Evolutionary conservation across 2,329 filamentous ascomycete genomes (phyloP).

Genomic region (Colletotrichum melonis): DNA sequence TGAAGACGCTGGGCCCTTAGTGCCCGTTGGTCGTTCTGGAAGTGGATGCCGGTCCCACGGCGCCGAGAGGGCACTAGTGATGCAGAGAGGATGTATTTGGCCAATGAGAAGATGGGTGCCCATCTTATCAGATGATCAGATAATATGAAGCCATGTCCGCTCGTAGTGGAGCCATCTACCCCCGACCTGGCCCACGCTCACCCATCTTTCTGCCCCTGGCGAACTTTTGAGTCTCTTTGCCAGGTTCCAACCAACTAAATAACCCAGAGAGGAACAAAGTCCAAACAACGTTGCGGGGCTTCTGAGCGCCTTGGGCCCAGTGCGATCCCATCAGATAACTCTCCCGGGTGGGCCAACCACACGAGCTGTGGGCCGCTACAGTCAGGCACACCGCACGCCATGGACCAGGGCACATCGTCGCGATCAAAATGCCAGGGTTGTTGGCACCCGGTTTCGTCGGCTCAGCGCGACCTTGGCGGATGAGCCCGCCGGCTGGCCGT

Average conservation of each 20-base stretch:
- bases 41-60: constrained; percentile 5
- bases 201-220: too few species aligned
- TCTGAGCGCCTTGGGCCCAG: background rate
- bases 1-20: background rate
- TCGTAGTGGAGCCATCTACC: constrained; percentile 13
- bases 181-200: too few species aligned
- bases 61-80: constrained; percentile 29
- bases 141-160: constrained; percentile 34
- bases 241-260: background rate
- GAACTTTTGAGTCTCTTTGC: background rate
- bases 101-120: constrained; percentile 22
- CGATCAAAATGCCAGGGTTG: constrained; percentile 16
- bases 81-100: constrained; percentile 7
- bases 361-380: constrained; percentile 4
- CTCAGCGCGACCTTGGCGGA: constrained; percentile 24
- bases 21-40: background rate
- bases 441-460: constrained; percentile 28
- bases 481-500: background rate
- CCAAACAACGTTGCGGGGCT: background rate
- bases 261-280: background rate
- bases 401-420: constrained; percentile 3
- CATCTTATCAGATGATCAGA: constrained; percentile 40
- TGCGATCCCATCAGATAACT: constrained; percentile 29
- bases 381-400: background rate
- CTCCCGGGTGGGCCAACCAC: constrained; percentile 21